A percentile compares a stretch with the other conserved stretches of the same genome.
phyloP scores from a whole-genome alignment of 2,329 filamentous ascomycete genomes.

The Aureobasidium zeae region DNA sequence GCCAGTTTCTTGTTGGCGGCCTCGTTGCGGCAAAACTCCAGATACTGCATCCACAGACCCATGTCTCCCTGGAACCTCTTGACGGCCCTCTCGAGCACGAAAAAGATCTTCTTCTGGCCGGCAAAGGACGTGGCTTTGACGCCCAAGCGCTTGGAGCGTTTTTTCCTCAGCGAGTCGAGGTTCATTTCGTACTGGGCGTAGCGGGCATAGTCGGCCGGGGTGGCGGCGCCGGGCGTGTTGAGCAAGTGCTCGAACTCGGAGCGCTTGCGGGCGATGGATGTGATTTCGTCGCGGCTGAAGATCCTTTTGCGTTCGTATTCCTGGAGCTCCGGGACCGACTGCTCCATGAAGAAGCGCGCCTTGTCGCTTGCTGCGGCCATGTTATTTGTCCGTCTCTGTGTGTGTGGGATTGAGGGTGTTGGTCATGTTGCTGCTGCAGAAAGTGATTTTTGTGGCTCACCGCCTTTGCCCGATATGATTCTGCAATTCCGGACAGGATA shows the following conservation, averaged over 20 bases:
- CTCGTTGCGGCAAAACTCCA: constrained; percentile 66
- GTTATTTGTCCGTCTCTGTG: constrained; percentile 10
- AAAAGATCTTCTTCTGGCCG: constrained; percentile 75
- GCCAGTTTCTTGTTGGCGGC: constrained; percentile 52
- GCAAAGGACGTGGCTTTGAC: constrained; percentile 58
- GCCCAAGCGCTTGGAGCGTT: constrained; percentile 71
- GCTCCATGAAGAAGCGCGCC: constrained; percentile 88
- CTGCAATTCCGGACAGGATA: too few species aligned
- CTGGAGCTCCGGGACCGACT: constrained; percentile 81
- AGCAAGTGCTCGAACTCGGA: constrained; percentile 90
- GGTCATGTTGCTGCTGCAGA: neutral
- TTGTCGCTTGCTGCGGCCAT: constrained; percentile 89
- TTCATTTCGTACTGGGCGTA: constrained; percentile 69
- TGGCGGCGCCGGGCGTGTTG: constrained; percentile 63
- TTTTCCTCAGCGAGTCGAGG: constrained; percentile 64
- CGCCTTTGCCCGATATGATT: constrained; percentile 5
- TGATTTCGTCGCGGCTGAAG: constrained; percentile 84
- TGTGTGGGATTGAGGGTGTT: too few species aligned
- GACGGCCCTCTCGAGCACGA: constrained; percentile 79
- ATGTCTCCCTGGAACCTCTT: constrained; percentile 74
- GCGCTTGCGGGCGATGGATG: constrained; percentile 76
- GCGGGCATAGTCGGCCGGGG: constrained; percentile 67
- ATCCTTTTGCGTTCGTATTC: constrained; percentile 89
- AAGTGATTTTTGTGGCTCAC: constrained; percentile 9
- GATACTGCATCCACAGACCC: constrained; percentile 80